These are phyloP conservation scores for Astraeus odoratus DNA, from an alignment of 768 basidiomycete genomes.

Conservation along the genomic window DNA sequence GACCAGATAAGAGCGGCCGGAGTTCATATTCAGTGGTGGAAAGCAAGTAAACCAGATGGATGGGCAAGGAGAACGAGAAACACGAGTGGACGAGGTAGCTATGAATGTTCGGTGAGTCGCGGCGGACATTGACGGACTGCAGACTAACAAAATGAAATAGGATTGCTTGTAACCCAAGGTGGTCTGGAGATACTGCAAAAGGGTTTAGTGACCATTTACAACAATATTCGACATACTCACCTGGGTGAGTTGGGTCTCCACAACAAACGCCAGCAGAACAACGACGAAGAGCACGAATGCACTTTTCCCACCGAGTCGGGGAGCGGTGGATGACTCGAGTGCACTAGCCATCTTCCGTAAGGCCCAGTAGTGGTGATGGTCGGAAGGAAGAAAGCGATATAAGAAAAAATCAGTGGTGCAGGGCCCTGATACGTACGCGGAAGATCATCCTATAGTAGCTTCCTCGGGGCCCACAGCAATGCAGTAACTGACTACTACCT, in stretches of 20 bases:
- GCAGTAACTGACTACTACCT: too few relatives aligned
- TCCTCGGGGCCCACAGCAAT: too few relatives aligned
- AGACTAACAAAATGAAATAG: constrained; percentile 76
- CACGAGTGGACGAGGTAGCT: constrained; percentile 87
- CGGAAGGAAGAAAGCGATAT: too few relatives aligned
- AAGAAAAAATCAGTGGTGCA: too few relatives aligned
- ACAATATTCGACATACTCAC: constrained; percentile 32
- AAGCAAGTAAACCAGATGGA: constrained; percentile 67
- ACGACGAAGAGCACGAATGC: constrained; percentile 51
- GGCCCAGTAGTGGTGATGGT: too few relatives aligned
- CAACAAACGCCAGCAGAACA: constrained; percentile 65
- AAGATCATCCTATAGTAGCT: too few relatives aligned
- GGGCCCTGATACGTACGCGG: too few relatives aligned
- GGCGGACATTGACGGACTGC: not conserved
- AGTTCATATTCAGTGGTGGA: constrained; percentile 42
- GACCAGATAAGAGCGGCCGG: constrained; percentile 41
- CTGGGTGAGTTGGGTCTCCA: constrained; percentile 72
- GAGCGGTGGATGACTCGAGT: not conserved
- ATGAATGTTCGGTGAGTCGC: not conserved
- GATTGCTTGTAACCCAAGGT: constrained; percentile 76
- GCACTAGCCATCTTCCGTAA: constrained; percentile 1
- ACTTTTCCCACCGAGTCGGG: constrained; percentile 39
- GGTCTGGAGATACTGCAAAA: constrained; percentile 68
- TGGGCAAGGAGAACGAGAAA: constrained; percentile 71
- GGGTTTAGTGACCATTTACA: constrained; percentile 2